Percentiles rank a stretch among this genome's conserved stretches.
Evolutionary conservation across 257 asterid genomes (phyloP).

Genomic region (Nicotiana otophora): DNA sequence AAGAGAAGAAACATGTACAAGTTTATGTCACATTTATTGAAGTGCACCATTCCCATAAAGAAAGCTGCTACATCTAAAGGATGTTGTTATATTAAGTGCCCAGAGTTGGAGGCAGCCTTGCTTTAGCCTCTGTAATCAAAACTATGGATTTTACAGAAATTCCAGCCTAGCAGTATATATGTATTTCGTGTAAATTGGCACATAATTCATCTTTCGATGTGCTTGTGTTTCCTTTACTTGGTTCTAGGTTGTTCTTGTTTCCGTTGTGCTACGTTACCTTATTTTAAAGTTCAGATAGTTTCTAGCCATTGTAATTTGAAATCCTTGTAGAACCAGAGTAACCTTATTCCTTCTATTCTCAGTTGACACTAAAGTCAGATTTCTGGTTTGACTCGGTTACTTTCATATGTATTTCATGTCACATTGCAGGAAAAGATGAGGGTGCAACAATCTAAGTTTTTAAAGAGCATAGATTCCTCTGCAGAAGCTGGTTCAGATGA

Average conservation of each 20-base stretch:
- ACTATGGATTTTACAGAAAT: not conserved
- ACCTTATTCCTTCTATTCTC: not conserved
- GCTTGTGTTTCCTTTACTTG: not conserved
- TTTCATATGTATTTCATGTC: constrained; percentile 15
- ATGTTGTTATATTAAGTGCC: not conserved
- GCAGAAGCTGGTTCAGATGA: constrained; percentile 56
- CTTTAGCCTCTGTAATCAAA: not conserved
- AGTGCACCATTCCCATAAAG: not conserved
- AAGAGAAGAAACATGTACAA: not conserved
- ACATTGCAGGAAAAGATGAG: constrained; percentile 77
- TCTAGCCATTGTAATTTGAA: not conserved
- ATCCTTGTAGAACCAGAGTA: not conserved
- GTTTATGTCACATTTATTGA: not conserved
- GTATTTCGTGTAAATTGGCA: not conserved
- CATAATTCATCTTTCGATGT: not conserved
- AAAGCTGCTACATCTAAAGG: not conserved
- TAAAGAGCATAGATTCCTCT: constrained; percentile 58
- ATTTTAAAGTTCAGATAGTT: not conserved
- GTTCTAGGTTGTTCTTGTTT: not conserved
- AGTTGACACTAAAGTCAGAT: not conserved
- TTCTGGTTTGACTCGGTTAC: constrained; percentile 9
- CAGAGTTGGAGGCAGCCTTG: not conserved
- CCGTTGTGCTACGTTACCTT: not conserved
- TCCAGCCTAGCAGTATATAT: not conserved
- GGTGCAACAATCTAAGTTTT: constrained; percentile 80